Percentiles rank a stretch among this genome's conserved stretches.
Conservation (phyloP, 352 stramenopile species). For the Phytophthora sojae region DNA sequence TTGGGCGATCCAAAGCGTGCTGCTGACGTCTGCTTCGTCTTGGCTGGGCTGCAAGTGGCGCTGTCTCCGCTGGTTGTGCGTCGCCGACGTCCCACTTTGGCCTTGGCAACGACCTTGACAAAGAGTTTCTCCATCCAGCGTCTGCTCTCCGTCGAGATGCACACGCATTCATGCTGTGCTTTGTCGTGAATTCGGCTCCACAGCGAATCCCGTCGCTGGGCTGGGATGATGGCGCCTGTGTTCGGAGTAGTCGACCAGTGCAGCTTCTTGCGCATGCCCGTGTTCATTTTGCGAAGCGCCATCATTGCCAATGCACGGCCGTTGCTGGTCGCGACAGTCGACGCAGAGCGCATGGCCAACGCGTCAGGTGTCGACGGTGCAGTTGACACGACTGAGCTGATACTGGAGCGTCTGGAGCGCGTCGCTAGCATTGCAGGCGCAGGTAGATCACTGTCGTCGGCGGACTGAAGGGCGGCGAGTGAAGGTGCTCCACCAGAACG, state of each 20-base stretch:
- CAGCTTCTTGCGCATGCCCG: slow-evolving; percentile 77
- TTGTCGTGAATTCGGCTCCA: slow-evolving; percentile 57
- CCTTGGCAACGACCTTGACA: slow-evolving; percentile 56
- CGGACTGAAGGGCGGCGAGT: slow-evolving; percentile 25
- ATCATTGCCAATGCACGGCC: slow-evolving; percentile 36
- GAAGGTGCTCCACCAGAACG: neutral
- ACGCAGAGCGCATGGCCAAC: slow-evolving; percentile 24
- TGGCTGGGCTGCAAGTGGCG: neutral
- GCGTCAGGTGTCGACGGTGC: slow-evolving; percentile 43
- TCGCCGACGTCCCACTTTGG: slow-evolving; percentile 31
- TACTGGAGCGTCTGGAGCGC: slow-evolving; percentile 49
- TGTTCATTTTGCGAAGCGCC: slow-evolving; percentile 58
- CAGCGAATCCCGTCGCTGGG: slow-evolving; percentile 51
- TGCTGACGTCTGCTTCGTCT: slow-evolving; percentile 17
- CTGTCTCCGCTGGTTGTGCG: slow-evolving; percentile 20
- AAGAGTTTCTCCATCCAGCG: slow-evolving; percentile 81
- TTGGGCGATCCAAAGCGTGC: slow-evolving; percentile 24
- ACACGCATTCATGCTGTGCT: slow-evolving; percentile 31
- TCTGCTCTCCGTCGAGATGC: slow-evolving; percentile 67
- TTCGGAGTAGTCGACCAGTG: slow-evolving; percentile 74
- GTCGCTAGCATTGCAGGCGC: slow-evolving; percentile 13
- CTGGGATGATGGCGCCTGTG: slow-evolving; percentile 34
- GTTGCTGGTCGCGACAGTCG: slow-evolving; percentile 17
- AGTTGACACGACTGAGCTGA: slow-evolving; percentile 41
- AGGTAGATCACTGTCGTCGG: slow-evolving; percentile 39